Evolutionary conservation across 2,329 filamentous ascomycete species (phyloP).

Genomic region (Tolypocladium album): DNA sequence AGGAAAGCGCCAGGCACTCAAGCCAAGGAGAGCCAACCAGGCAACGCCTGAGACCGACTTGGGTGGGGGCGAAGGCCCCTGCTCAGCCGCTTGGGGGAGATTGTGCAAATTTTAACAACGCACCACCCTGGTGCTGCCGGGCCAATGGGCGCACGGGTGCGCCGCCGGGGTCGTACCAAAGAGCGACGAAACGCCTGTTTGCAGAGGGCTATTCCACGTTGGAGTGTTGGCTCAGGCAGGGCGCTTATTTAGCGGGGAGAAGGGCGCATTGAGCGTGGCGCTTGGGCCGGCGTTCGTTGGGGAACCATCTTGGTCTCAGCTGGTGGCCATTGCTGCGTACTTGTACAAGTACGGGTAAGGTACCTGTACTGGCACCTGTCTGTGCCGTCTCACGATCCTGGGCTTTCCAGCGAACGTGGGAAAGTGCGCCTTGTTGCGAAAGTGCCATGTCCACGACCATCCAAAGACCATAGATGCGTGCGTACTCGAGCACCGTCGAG

Average conservation of each 20-base stretch:
- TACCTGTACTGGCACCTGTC: neutral
- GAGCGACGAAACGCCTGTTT: neutral
- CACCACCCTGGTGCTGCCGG: neutral
- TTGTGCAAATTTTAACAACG: conserved; percentile 17
- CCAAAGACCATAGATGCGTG: neutral
- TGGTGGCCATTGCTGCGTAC: too few species aligned
- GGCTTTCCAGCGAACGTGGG: too few species aligned
- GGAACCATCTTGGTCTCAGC: too few species aligned
- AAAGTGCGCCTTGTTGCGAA: neutral
- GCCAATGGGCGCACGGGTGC: neutral
- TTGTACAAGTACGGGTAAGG: too few species aligned
- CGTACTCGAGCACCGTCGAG: neutral
- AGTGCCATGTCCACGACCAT: neutral
- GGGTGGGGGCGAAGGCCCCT: neutral
- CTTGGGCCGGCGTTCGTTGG: too few species aligned
- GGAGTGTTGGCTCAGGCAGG: neutral
- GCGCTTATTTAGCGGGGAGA: neutral
- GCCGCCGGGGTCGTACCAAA: neutral
- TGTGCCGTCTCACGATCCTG: neutral
- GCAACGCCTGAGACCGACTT: neutral
- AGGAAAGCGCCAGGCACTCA: conserved; percentile 9
- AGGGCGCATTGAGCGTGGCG: neutral
- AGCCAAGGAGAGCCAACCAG: neutral
- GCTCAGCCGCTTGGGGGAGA: conserved; percentile 11
- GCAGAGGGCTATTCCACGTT: neutral